Evolutionary conservation across 192 early-diverging fungal species (phyloP), one percentile per base, ranked within the genome.

Genomic region (Rhizophagus clarus): DNA sequence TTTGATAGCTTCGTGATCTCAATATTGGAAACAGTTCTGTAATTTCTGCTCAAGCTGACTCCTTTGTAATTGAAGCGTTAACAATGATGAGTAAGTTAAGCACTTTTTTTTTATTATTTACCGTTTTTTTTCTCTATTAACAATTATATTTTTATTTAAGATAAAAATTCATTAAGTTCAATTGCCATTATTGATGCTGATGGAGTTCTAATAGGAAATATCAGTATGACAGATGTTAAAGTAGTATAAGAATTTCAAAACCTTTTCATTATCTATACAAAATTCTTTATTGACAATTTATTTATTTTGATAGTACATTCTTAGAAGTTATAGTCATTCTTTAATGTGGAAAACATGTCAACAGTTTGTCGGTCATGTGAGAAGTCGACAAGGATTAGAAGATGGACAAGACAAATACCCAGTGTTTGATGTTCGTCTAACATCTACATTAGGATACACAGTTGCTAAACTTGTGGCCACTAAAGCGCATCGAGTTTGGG

Each of bases 381-480:
- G 91, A 73, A 88, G 84, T 24, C 67, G 87, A 42, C 91, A 93
- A 83, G 93, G 93, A 0, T 62, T 93, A 47, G 84, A 90, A 47
- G 92, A 93, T 56, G 92, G 92, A 61, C 81, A 88, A 88, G 92
- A 93, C 77, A 88, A 89, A 28, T 81, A 88, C 26, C 93, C 95
- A 0, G 92, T 96, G 11, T 93, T 96, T 81, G 91, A 93, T 62
- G 94, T 95, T 1, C 85, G 90, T 17, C 85, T 90, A 17, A 89
- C 90, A 68, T 91, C 93, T 0, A 91, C 93, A 0, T 85, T 96
- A 69, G 86, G 91, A 7, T 91, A 90, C 45, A 88, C 92, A 11
- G 87, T 95, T 60, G 91, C 90, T 37, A 95, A 95, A 81, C 83
- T 96, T 70, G 87, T 92, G 47, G 94, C 95, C 24, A 96, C 95